Conservation (phyloP, 352 stramenopile species). For the Phytophthora pseudosyringae region DNA sequence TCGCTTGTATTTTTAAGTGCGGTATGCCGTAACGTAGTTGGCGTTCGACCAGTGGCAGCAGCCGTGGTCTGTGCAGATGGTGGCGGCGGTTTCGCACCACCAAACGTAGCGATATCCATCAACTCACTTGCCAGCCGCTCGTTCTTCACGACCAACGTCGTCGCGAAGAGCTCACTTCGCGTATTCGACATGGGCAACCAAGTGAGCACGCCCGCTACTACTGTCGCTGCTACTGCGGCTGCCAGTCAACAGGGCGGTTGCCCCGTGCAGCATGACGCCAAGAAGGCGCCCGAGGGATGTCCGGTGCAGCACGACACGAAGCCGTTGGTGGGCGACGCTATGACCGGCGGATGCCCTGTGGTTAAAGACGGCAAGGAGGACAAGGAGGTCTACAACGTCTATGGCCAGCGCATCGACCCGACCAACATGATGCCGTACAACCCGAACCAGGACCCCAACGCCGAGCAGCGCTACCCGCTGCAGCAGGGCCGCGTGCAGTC, state of each 20-base stretch:
- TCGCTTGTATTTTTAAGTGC: slow-evolving; percentile 15
- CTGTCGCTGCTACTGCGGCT: slow-evolving; percentile 13
- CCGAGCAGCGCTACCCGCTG: slow-evolving; percentile 91
- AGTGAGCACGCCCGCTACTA: slow-evolving; percentile 46
- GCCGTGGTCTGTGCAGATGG: neutral
- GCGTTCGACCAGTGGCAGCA: neutral
- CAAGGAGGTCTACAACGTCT: slow-evolving; percentile 96
- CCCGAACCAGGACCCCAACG: slow-evolving; percentile 94
- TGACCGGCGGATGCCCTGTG: slow-evolving; percentile 63
- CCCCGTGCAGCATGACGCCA: slow-evolving; percentile 58
- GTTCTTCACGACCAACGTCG: slow-evolving; percentile 1
- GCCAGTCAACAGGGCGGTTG: slow-evolving; percentile 38
- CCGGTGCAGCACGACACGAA: slow-evolving; percentile 72
- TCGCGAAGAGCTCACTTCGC: slow-evolving; percentile 14
- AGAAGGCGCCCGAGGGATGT: slow-evolving; percentile 50
- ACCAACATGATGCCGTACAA: slow-evolving; percentile 99
- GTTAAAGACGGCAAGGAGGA: slow-evolving; percentile 41
- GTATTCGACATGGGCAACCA: slow-evolving; percentile 68
- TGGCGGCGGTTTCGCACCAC: neutral
- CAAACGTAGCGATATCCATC: slow-evolving; percentile 7
- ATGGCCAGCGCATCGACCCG: slow-evolving; percentile 96
- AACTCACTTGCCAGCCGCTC: slow-evolving; percentile 17
- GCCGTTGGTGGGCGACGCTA: slow-evolving; percentile 27
- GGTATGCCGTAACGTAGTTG: slow-evolving; percentile 8
- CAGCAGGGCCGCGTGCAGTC: slow-evolving; percentile 93